phyloP scores from a whole-genome alignment of 75 land plant species.

The Cunninghamia lanceolata region DNA sequence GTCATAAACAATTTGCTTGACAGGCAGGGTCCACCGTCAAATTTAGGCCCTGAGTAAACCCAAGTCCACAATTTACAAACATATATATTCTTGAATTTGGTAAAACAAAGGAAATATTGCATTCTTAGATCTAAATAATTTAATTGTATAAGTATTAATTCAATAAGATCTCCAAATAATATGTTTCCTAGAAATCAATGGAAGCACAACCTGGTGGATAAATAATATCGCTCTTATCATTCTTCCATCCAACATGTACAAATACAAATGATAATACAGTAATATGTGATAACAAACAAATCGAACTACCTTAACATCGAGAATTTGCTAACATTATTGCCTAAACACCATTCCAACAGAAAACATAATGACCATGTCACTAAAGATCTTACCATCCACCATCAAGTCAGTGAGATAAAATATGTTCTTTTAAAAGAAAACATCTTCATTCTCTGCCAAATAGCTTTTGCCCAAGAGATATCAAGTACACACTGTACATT shows the following conservation, averaged over 20 bases:
- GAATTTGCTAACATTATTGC: neutral
- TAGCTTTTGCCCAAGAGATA: neutral
- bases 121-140: no score
- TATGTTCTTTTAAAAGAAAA: neutral
- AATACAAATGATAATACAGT: neutral
- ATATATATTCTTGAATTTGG: no score
- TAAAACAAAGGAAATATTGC: no score
- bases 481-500: neutral
- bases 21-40: no score
- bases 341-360: neutral
- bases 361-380: neutral
- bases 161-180: neutral
- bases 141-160: neutral
- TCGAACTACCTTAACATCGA: neutral
- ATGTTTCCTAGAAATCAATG: neutral
- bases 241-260: neutral
- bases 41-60: no score
- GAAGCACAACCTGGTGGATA: neutral
- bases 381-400: neutral
- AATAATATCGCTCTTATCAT: neutral
- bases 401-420: neutral
- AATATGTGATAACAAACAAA: neutral
- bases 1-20: no score
- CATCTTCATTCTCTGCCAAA: neutral
- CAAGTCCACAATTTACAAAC: no score